Evolutionary conservation across 345 rosid species (phyloP).

Genomic region (Turritis glabra): DNA sequence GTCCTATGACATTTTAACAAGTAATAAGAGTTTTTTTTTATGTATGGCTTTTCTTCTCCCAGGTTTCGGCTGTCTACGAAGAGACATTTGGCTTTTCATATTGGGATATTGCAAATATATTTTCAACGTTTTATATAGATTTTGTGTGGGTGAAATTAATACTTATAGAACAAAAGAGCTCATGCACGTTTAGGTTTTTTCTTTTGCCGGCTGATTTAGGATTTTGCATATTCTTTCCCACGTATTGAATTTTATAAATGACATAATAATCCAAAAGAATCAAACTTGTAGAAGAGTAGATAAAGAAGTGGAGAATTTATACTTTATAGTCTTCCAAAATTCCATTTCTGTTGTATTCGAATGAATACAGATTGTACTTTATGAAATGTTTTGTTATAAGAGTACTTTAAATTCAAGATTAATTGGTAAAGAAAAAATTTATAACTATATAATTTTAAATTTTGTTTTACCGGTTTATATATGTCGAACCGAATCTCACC

Average conservation of each 20-base stretch:
- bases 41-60: conserved; percentile 29
- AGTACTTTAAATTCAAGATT: too few relatives aligned
- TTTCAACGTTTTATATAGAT: conserved; percentile 12
- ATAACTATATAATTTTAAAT: too few relatives aligned
- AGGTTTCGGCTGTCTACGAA: conserved; percentile 31
- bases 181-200: conserved; percentile 22
- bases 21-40: not conserved
- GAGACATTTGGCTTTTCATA: conserved; percentile 42
- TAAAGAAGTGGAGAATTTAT: not conserved
- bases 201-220: conserved; percentile 2
- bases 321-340: not conserved
- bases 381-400: not conserved
- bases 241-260: not conserved
- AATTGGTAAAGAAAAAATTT: too few relatives aligned
- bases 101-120: conserved; percentile 7
- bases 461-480: too few relatives aligned
- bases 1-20: conserved; percentile 12
- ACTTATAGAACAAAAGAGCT: not conserved
- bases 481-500: too few relatives aligned
- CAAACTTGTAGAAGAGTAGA: not conserved
- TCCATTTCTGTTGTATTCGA: not conserved
- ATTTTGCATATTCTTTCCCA: conserved; percentile 20
- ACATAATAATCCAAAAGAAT: too few relatives aligned
- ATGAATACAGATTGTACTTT: not conserved
- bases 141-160: not conserved